Evolutionary conservation across 2,329 filamentous ascomycete genomes (phyloP).

Genomic region (Colletotrichum musicola): DNA sequence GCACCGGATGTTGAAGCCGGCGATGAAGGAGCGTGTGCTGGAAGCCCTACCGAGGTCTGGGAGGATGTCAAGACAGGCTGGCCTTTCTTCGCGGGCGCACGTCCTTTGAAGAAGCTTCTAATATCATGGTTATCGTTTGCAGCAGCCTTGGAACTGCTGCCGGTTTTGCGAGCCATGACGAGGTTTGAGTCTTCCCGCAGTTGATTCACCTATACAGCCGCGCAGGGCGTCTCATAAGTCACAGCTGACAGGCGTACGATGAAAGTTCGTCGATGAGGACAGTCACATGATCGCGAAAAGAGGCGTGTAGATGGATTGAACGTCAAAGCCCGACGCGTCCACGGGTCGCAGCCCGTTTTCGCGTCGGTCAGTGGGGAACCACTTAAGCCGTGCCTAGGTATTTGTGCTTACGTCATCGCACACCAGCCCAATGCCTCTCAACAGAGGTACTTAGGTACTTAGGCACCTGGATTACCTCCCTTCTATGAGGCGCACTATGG

Average conservation of each 20-base stretch:
- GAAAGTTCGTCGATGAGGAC: not conserved
- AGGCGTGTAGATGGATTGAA: slow-evolving; percentile 16
- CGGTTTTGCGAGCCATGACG: slow-evolving; percentile 30
- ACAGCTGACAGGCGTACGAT: not conserved
- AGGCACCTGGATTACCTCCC: no score
- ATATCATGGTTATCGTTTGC: slow-evolving; percentile 29
- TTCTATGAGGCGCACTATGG: no score
- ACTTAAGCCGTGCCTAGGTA: slow-evolving; percentile 25
- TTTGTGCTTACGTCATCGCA: slow-evolving; percentile 26
- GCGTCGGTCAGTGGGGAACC: slow-evolving; percentile 32
- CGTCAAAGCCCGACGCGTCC: slow-evolving; percentile 30
- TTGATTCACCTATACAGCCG: not conserved
- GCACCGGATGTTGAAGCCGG: not conserved
- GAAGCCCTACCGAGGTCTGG: not conserved
- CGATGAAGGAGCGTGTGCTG: not conserved
- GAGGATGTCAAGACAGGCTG: slow-evolving; percentile 5
- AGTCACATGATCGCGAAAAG: slow-evolving; percentile 26
- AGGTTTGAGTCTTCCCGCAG: not conserved
- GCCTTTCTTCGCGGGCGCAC: slow-evolving; percentile 2
- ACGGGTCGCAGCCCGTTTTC: slow-evolving; percentile 33
- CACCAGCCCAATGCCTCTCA: no score
- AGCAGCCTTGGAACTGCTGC: slow-evolving; percentile 17
- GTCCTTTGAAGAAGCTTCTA: slow-evolving; percentile 27
- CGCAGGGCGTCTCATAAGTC: not conserved
- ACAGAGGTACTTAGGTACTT: no score